Conservation (phyloP, 2,329 filamentous ascomycete genomes). For the Periconia sp. region DNA sequence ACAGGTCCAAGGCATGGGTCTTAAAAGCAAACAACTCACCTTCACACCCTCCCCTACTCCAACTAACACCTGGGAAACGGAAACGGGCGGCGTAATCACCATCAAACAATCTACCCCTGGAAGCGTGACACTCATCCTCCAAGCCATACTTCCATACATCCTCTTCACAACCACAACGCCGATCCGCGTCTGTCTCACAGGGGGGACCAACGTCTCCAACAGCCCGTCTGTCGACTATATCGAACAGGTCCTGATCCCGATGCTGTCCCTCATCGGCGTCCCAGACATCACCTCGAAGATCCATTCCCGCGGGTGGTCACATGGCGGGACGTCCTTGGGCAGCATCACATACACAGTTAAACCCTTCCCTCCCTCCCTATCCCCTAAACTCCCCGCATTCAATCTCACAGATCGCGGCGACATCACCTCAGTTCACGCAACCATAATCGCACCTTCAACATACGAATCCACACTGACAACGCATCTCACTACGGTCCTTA, state of each 20-base stretch:
- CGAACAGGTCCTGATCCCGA: constrained; percentile 57
- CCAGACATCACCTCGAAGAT: constrained; percentile 48
- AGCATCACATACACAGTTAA: constrained; percentile 53
- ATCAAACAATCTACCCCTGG: constrained; percentile 48
- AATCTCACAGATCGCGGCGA: constrained; percentile 29
- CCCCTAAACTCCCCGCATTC: constrained; percentile 39
- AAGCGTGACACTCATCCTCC: constrained; percentile 58
- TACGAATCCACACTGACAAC: constrained; percentile 33
- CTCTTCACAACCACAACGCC: constrained; percentile 42
- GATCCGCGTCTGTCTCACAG: constrained; percentile 50
- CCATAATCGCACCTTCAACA: constrained; percentile 40
- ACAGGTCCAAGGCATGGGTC: constrained; percentile 40
- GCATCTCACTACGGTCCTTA: constrained; percentile 27
- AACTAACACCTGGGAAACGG: neutral
- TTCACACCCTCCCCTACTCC: constrained; percentile 31
- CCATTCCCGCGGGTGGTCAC: constrained; percentile 57
- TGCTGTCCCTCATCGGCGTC: constrained; percentile 54
- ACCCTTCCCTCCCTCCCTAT: constrained; percentile 33
- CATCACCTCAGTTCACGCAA: constrained; percentile 35
- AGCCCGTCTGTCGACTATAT: constrained; percentile 61
- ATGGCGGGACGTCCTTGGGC: constrained; percentile 51
- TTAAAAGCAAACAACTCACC: constrained; percentile 46
- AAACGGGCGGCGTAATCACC: constrained; percentile 30
- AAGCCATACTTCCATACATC: constrained; percentile 62
- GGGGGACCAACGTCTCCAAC: constrained; percentile 60